phyloP scores from a whole-genome alignment of 441 rosid genomes.

The Eutrema salsugineum region DNA sequence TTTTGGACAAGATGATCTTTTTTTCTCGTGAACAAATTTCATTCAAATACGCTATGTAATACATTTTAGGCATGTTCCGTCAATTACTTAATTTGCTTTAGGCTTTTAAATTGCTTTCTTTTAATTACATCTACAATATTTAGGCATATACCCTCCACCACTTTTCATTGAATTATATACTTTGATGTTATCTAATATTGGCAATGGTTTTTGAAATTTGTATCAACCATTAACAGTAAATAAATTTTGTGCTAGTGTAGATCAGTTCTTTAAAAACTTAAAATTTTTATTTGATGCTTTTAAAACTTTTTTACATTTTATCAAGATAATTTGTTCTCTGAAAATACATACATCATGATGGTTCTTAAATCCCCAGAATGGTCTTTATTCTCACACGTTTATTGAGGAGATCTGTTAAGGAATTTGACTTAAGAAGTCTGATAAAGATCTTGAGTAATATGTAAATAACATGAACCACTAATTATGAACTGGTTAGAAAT shows the following conservation, averaged over 20 bases:
- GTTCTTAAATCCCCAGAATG: neutral
- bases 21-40: constrained; percentile 24
- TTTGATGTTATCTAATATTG: neutral
- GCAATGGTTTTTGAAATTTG: neutral
- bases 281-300: neutral
- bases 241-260: neutral
- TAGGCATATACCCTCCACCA: neutral
- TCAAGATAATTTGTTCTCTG: neutral
- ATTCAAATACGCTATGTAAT: constrained; percentile 29
- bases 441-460: neutral
- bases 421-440: neutral
- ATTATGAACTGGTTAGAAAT: too few species aligned
- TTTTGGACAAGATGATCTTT: constrained; percentile 12
- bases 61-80: constrained; percentile 22
- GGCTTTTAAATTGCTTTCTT: neutral
- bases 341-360: neutral
- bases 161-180: neutral
- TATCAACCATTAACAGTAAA: neutral
- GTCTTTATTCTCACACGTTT: neutral
- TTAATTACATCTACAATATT: neutral
- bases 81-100: neutral
- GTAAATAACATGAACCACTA: neutral
- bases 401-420: neutral
- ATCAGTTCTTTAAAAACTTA: neutral
- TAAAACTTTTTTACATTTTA: neutral